Percentiles rank a stretch among this genome's conserved stretches.
These are phyloP conservation scores for Rhizophora apiculata DNA, from an alignment of 345 rosid species.

Conservation along the genomic window DNA sequence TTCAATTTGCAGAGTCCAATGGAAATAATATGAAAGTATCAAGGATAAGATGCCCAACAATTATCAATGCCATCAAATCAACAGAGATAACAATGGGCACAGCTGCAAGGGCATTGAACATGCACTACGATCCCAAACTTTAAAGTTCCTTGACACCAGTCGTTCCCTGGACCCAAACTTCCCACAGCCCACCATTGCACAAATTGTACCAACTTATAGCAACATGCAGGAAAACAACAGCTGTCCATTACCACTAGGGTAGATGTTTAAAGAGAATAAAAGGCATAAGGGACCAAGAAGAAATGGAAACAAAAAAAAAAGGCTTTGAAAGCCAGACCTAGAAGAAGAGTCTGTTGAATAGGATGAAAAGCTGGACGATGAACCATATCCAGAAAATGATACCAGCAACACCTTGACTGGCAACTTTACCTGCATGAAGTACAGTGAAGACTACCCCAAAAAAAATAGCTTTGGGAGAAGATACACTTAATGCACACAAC, in stretches of 20 bases:
- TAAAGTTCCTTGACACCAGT: slow-evolving; percentile 70
- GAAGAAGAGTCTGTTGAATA: slow-evolving; percentile 69
- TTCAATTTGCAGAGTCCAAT: slow-evolving; percentile 14
- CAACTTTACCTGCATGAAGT: slow-evolving; percentile 60
- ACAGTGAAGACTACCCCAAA: background rate
- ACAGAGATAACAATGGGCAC: slow-evolving; percentile 7
- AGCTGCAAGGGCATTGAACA: slow-evolving; percentile 93
- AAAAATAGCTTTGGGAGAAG: slow-evolving; percentile 7
- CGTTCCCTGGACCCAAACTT: slow-evolving; percentile 84
- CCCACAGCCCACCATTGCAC: slow-evolving; percentile 93
- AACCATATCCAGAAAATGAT: slow-evolving; percentile 79
- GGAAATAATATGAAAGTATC: background rate
- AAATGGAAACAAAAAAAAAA: slow-evolving; percentile 5
- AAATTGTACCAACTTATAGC: slow-evolving; percentile 92
- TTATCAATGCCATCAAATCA: background rate
- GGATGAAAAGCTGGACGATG: slow-evolving; percentile 84
- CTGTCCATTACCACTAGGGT: slow-evolving; percentile 18
- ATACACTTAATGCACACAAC: slow-evolving; percentile 6
- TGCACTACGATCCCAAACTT: slow-evolving; percentile 83
- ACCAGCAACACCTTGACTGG: slow-evolving; percentile 80
- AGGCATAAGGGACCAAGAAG: slow-evolving; percentile 4
- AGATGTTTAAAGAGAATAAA: background rate
- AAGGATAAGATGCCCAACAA: slow-evolving; percentile 5
- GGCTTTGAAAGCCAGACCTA: slow-evolving; percentile 47
- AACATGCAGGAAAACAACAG: slow-evolving; percentile 22